Evolutionary conservation across 108 stramenopile species (phyloP), one percentile per base, ranked within the genome.

Genomic region (Parietichytrium sp.): DNA sequence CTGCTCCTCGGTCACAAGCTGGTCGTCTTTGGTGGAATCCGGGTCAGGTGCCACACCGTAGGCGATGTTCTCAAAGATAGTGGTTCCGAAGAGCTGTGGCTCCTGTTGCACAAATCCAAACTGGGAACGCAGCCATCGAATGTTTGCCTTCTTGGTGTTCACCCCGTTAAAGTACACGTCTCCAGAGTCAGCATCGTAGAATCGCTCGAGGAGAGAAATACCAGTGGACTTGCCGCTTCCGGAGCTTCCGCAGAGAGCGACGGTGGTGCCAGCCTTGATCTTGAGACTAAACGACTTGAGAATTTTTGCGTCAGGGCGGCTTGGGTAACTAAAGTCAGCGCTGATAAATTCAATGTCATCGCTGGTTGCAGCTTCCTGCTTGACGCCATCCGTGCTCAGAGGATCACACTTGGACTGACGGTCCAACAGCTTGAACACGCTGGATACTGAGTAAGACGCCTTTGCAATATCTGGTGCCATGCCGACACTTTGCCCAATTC

Each of bases 1-100:
- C 81, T 92, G 86, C 52, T 91, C 92, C 51, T 85, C 48, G 1
- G 81, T 80, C 1, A 25, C 10, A n/a, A n/a, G n/a, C 61, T 93
- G 83, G n/a, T n/a, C n/a, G n/a, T n/a, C n/a, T n/a, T n/a, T n/a
- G n/a, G n/a, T n/a, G n/a, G n/a, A n/a, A 10, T 6, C 29, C 42
- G 83, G 88, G 51, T 4, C 79, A 47, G 36, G 23, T 16, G 61
- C 38, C 48, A 54, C 54, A 29, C 88, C 88, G 79, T 92, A 93
- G 30, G 87, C 81, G 30, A 95, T 91, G 83, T 95, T 95, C n/a
- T 94, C 92, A 20, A 77, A 53, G 23, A 95, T 85, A 13, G 91
- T 87, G 31, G 89, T 91, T 2, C 84, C 81, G 54, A 95, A 93
- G 6, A 95, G 90, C 20, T 53, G 54, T 6, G 93, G 91, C 53